Evolutionary conservation across 768 basidiomycete species (phyloP).

Genomic region (Mycena amicta): DNA sequence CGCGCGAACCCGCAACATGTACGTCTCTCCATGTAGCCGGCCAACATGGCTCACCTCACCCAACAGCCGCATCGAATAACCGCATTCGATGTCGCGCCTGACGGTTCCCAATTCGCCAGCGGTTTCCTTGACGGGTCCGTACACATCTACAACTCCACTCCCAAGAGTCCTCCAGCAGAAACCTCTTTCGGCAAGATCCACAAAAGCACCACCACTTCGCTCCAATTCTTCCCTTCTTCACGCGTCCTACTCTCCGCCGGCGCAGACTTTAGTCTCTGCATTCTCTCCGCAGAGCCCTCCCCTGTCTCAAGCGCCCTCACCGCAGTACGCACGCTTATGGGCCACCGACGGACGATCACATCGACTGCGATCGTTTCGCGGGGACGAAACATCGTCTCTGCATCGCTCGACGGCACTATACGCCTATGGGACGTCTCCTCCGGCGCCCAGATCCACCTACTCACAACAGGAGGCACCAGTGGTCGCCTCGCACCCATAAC

Average conservation of each 20-base stretch:
- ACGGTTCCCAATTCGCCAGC: slow-evolving; percentile 58
- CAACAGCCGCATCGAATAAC: slow-evolving; percentile 58
- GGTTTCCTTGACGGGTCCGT: slow-evolving; percentile 65
- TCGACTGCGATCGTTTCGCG: slow-evolving; percentile 62
- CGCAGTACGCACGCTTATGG: slow-evolving; percentile 64
- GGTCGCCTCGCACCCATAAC: slow-evolving; percentile 42
- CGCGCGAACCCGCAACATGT: slow-evolving; percentile 45
- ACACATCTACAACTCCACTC: slow-evolving; percentile 45
- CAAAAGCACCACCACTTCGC: slow-evolving; percentile 54
- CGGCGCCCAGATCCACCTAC: slow-evolving; percentile 47
- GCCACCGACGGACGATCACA: slow-evolving; percentile 68
- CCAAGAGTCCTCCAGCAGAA: slow-evolving; percentile 23
- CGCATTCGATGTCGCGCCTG: slow-evolving; percentile 64
- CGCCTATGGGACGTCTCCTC: slow-evolving; percentile 74
- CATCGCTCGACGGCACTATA: slow-evolving; percentile 68
- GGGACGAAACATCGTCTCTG: slow-evolving; percentile 68
- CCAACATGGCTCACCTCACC: no score
- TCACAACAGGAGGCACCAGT: slow-evolving; percentile 36
- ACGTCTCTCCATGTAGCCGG: no score
- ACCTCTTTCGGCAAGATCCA: slow-evolving; percentile 35
- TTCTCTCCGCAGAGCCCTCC: slow-evolving; percentile 60
- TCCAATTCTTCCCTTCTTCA: slow-evolving; percentile 72
- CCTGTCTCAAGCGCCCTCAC: slow-evolving; percentile 33
- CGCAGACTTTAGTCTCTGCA: slow-evolving; percentile 64
- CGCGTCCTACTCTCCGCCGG: slow-evolving; percentile 72